Conservation (phyloP, 129 eudicot species). For the Artemisia annua region DNA sequence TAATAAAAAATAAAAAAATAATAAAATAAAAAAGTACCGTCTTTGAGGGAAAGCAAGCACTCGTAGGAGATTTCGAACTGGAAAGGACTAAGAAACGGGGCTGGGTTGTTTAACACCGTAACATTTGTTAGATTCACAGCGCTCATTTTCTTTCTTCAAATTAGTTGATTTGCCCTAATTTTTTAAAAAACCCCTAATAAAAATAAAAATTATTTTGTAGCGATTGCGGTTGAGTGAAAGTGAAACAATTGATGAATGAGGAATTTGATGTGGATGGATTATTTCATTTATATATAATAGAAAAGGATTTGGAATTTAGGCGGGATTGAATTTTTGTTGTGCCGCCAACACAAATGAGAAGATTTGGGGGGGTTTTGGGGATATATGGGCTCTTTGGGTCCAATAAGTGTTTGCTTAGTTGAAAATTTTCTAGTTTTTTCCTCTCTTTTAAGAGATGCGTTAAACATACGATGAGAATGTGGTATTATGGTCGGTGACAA, state of each 20-base stretch:
- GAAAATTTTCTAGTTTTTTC: no score
- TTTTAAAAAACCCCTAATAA: background rate
- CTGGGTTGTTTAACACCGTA: constrained; percentile 70
- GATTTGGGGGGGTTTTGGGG: constrained; percentile 23
- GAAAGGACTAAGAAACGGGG: constrained; percentile 67
- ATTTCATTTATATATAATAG: background rate
- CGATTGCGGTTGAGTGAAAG: background rate
- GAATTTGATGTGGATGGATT: background rate
- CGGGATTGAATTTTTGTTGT: constrained; percentile 7
- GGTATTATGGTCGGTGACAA: no score
- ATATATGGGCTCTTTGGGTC: background rate
- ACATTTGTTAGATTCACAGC: constrained; percentile 84
- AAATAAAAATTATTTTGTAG: background rate
- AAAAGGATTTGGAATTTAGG: constrained; percentile 14
- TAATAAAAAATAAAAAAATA: no score
- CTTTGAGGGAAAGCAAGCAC: constrained; percentile 63
- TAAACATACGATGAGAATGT: no score
- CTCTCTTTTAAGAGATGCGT: no score
- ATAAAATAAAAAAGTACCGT: constrained; percentile 39
- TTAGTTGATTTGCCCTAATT: no score
- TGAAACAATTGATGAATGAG: background rate
- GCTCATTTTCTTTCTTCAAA: constrained; percentile 68
- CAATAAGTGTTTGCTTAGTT: no score
- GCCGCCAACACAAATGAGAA: constrained; percentile 22
- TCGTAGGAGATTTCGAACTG: constrained; percentile 88